A percentile compares a stretch with the other conserved stretches of the same genome.
Conservation (phyloP, 345 rosid species). For the Brassica incana region DNA sequence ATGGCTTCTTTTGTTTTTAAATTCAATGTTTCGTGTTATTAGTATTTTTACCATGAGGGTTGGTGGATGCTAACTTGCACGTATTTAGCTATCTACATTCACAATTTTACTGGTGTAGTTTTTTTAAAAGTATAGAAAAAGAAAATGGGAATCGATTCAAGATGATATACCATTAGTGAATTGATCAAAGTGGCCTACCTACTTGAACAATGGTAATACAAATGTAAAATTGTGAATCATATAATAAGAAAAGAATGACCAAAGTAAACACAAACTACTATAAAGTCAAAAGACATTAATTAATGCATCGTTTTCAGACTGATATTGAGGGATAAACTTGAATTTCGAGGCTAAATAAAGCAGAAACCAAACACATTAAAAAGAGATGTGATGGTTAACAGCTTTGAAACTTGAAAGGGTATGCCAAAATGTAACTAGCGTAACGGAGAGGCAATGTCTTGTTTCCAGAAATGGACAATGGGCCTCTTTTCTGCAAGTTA, state of each 20-base stretch:
- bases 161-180: constrained; percentile 7
- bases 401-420: constrained; percentile 19
- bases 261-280: constrained; percentile 8
- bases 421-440: constrained; percentile 12
- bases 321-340: constrained; percentile 24
- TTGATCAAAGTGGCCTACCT: constrained; percentile 22
- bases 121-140: not conserved
- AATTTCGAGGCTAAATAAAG: constrained; percentile 16
- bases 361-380: constrained; percentile 19
- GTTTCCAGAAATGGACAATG: constrained; percentile 27
- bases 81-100: constrained; percentile 6
- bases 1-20: not conserved
- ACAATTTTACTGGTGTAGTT: not conserved
- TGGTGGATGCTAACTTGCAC: constrained; percentile 30
- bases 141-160: constrained; percentile 1
- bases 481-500: constrained; percentile 20
- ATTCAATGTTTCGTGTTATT: not conserved
- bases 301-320: constrained; percentile 7
- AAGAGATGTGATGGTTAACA: constrained; percentile 34
- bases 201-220: constrained; percentile 3
- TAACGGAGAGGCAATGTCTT: constrained; percentile 26
- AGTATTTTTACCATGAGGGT: constrained; percentile 7
- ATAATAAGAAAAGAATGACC: constrained; percentile 6
- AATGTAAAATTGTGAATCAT: not conserved
- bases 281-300: constrained; percentile 18